These are phyloP conservation scores for Thalassiosira oceanica DNA, from an alignment of 352 stramenopile species.

Conservation along the genomic window DNA sequence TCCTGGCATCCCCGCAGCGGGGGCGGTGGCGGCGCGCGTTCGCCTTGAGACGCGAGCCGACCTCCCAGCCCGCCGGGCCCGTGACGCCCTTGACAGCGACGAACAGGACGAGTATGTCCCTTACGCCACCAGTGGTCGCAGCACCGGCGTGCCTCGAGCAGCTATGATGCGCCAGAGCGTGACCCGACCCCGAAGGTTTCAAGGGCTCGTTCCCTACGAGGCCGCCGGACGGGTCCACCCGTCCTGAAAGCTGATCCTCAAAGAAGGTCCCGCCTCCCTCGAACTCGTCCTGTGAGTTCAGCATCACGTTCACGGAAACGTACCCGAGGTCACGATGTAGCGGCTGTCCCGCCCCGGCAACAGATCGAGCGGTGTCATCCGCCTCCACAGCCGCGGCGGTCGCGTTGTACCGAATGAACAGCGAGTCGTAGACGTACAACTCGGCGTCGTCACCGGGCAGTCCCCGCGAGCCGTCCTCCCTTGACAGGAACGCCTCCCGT, in stretches of 20 bases:
- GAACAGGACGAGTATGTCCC: conserved; percentile 71
- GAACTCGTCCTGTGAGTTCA: conserved; percentile 54
- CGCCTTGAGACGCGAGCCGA: conserved; percentile 24
- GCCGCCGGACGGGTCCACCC: background rate
- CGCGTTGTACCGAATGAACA: conserved; percentile 70
- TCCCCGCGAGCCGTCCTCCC: conserved; percentile 6
- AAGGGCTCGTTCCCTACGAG: conserved; percentile 4
- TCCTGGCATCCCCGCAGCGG: background rate
- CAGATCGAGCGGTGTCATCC: conserved; percentile 5
- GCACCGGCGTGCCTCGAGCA: conserved; percentile 59
- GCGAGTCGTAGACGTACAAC: conserved; percentile 64
- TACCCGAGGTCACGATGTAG: conserved; percentile 68
- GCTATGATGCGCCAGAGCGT: conserved; percentile 52
- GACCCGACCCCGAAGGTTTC: conserved; percentile 36
- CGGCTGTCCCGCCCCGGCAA: conserved; percentile 58
- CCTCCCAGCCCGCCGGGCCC: conserved; percentile 10
- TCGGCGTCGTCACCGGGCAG: background rate
- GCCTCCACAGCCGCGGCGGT: too few relatives aligned
- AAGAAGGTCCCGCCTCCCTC: conserved; percentile 61
- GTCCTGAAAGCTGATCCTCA: conserved; percentile 41
- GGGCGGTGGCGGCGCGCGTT: conserved; percentile 11
- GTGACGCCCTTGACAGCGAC: conserved; percentile 19
- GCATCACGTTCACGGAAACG: conserved; percentile 64
- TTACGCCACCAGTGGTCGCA: conserved; percentile 42
- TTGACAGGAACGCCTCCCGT: conserved; percentile 36